These are phyloP conservation scores for Lipomyces japonicus DNA, from an alignment of 805 yeast species.

Conservation along the genomic window DNA sequence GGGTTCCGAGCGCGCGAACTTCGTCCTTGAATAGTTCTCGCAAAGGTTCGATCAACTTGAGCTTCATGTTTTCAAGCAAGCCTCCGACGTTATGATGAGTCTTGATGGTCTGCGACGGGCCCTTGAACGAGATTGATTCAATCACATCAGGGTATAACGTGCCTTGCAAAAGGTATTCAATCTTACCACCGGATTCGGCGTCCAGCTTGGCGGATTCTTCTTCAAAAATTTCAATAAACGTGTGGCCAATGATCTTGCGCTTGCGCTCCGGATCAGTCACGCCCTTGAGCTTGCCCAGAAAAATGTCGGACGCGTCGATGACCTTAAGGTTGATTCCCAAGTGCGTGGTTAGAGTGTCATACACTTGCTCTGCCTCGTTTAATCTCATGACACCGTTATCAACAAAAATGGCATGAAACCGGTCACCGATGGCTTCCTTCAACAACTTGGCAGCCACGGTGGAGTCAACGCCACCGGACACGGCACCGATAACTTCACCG, in stretches of 20 bases:
- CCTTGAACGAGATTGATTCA: conserved; percentile 97
- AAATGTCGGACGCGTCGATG: conserved; percentile 89
- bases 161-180: conserved; percentile 93
- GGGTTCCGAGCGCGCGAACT: conserved; percentile 92
- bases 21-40: conserved; percentile 99
- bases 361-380: conserved; percentile 85
- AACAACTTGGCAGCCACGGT: conserved; percentile 98
- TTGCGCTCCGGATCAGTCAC: conserved; percentile 98
- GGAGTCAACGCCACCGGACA: conserved; percentile 98
- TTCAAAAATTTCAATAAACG: conserved; percentile 95
- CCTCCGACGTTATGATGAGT: conserved; percentile 99
- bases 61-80: conserved; percentile 93
- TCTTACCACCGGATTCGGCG: conserved; percentile 84
- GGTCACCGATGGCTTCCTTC: conserved; percentile 97
- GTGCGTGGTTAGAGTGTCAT: conserved; percentile 85
- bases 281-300: conserved; percentile 80
- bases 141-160: conserved; percentile 98
- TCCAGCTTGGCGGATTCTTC: conserved; percentile 88
- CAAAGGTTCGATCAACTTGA: conserved; percentile 96
- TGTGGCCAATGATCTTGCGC: conserved; percentile 97
- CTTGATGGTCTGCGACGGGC: conserved; percentile 98
- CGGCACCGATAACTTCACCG: conserved; percentile 99
- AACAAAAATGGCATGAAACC: conserved; percentile 97
- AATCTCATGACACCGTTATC: conserved; percentile 97
- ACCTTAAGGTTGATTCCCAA: conserved; percentile 92